phyloP scores from a whole-genome alignment of 2,329 filamentous ascomycete genomes.

The Thielaviopsis ethacetica region DNA sequence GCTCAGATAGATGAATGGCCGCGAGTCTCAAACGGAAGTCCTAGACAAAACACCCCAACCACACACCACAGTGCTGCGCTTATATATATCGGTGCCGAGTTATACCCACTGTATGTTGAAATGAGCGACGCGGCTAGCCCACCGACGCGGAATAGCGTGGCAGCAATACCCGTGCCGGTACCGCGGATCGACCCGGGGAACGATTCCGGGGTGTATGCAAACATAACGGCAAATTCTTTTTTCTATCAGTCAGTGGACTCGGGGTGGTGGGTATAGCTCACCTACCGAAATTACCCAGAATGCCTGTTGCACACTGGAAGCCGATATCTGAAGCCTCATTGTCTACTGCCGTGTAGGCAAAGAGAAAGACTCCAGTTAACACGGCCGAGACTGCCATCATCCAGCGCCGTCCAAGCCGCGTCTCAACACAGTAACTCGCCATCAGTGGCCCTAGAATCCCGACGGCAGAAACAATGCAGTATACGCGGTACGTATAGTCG shows the following conservation, averaged over 20 bases:
- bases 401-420: not conserved
- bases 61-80: conserved; percentile 28
- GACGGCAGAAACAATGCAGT: conserved; percentile 22
- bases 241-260: conserved; percentile 13
- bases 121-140: conserved; percentile 26
- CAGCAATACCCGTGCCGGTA: conserved; percentile 32
- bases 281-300: conserved; percentile 13
- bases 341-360: conserved; percentile 27
- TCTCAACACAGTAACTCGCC: conserved; percentile 23
- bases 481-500: conserved; percentile 21
- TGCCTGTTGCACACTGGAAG: conserved; percentile 21
- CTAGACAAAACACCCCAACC: conserved; percentile 25
- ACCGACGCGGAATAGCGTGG: conserved; percentile 22
- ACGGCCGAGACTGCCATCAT: conserved; percentile 2
- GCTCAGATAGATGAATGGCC: conserved; percentile 17
- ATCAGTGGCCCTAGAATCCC: conserved; percentile 25
- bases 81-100: conserved; percentile 26
- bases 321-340: conserved; percentile 22
- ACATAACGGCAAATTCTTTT: conserved; percentile 15
- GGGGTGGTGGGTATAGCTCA: conserved; percentile 26
- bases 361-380: conserved; percentile 29
- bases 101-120: conserved; percentile 26
- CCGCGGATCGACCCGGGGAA: conserved; percentile 39
- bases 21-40: conserved; percentile 28
- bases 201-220: conserved; percentile 37